Evolutionary conservation across 108 stramenopile species (phyloP).

Genomic region (Fragilaria crotonensis): DNA sequence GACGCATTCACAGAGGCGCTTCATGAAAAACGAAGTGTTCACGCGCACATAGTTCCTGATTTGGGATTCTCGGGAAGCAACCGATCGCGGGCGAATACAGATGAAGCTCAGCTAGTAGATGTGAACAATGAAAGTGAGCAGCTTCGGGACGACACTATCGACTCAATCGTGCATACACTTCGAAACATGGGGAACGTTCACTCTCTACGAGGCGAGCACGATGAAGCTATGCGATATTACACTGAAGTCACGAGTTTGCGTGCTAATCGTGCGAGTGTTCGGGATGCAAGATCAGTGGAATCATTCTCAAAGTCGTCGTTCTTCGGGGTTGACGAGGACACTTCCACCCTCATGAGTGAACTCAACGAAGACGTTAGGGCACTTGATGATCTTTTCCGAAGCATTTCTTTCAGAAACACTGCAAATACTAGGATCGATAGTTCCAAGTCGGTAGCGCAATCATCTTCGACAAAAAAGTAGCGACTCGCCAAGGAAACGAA

Average conservation of each 20-base stretch:
- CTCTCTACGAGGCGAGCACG: conserved; percentile 67
- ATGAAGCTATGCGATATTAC: conserved; percentile 68
- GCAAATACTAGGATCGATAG: conserved; percentile 6
- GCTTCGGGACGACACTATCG: conserved; percentile 39
- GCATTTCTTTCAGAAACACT: conserved; percentile 59
- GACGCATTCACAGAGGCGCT: conserved; percentile 68
- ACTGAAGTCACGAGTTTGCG: conserved; percentile 64
- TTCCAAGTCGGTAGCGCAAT: conserved; percentile 7
- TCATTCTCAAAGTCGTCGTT: conserved; percentile 19
- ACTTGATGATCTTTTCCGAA: conserved; percentile 71
- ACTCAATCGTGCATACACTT: conserved; percentile 58
- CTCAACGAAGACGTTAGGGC: conserved; percentile 78
- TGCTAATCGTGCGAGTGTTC: conserved; percentile 24
- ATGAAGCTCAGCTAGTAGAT: not conserved
- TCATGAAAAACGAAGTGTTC: conserved; percentile 62
- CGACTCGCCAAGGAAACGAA: conserved; percentile 3
- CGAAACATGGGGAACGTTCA: conserved; percentile 79
- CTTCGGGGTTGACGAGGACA: conserved; percentile 14
- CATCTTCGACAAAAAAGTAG: not conserved
- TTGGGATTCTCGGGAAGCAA: conserved; percentile 5
- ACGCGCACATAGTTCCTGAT: conserved; percentile 17
- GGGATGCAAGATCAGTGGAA: conserved; percentile 16
- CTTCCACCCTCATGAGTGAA: conserved; percentile 49
- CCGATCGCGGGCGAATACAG: not conserved
- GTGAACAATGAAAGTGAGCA: not conserved